A percentile compares a stretch with the other conserved stretches of the same genome.
These are phyloP conservation scores for Botrytis byssoidea DNA, from an alignment of 2,329 filamentous ascomycete species.

Conservation along the genomic window DNA sequence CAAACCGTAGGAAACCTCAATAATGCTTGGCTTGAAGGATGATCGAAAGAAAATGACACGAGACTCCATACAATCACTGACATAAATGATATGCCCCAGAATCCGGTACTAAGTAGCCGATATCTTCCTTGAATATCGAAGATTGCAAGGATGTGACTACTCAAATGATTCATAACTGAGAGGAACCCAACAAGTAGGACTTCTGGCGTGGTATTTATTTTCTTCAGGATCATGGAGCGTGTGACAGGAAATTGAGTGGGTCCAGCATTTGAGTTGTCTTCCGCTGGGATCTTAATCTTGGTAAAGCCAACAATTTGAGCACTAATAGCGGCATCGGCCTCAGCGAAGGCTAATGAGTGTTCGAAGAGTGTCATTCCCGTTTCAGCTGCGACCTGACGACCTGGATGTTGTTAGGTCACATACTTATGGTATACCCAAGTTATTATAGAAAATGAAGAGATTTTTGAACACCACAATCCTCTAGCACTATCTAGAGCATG, in stretches of 20 bases:
- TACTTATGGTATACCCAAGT: constrained; percentile 8
- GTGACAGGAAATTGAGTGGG: constrained; percentile 51
- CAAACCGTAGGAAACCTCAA: constrained; percentile 91
- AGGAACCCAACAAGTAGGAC: constrained; percentile 82
- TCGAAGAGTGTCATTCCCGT: constrained; percentile 97
- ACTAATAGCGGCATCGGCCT: constrained; percentile 85
- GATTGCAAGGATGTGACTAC: constrained; percentile 78
- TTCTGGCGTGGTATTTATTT: constrained; percentile 86
- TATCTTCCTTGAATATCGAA: constrained; percentile 76
- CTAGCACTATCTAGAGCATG: neutral
- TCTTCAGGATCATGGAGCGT: constrained; percentile 67
- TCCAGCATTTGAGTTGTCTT: constrained; percentile 29
- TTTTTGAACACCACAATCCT: neutral
- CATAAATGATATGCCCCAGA: constrained; percentile 93
- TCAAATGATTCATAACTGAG: constrained; percentile 85
- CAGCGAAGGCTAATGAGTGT: constrained; percentile 91
- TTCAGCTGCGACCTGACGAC: constrained; percentile 71
- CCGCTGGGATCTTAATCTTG: constrained; percentile 29
- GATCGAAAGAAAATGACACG: constrained; percentile 58
- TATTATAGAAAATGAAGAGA: neutral
- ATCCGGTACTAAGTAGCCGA: constrained; percentile 79
- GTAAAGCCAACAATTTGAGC: constrained; percentile 60
- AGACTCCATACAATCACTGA: constrained; percentile 77
- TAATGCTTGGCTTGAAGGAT: constrained; percentile 62
- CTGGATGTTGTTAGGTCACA: constrained; percentile 16